Percentiles rank a stretch among this genome's conserved stretches.
Evolutionary conservation across 257 asterid species (phyloP).

Genomic region (Solanum paucissectum): DNA sequence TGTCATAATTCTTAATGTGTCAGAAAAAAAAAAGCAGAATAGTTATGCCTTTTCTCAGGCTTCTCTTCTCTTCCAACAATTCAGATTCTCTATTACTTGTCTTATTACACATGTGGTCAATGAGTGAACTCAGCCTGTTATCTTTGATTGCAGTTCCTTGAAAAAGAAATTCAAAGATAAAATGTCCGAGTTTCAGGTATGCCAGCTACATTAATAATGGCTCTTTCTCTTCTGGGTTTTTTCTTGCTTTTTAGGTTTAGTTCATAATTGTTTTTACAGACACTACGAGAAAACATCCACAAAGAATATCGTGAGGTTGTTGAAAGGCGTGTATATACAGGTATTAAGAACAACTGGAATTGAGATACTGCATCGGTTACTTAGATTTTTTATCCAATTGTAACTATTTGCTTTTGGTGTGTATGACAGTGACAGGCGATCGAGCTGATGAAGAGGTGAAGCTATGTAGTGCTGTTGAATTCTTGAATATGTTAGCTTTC

Average conservation of each 20-base stretch:
- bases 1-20: not conserved
- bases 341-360: constrained; percentile 13
- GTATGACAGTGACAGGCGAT: constrained; percentile 63
- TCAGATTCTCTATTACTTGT: not conserved
- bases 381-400: not conserved
- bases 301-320: constrained; percentile 98
- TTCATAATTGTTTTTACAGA: constrained; percentile 34
- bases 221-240: not conserved
- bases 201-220: constrained; percentile 1
- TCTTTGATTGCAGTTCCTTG: constrained; percentile 50
- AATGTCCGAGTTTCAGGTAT: constrained; percentile 93
- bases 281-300: constrained; percentile 82
- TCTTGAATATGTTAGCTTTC: not conserved
- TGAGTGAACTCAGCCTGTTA: not conserved
- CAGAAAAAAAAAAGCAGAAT: not conserved
- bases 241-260: not conserved
- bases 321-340: constrained; percentile 96
- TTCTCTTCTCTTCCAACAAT: not conserved
- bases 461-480: not conserved
- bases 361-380: not conserved
- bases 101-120: not conserved
- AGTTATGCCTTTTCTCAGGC: not conserved
- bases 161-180: constrained; percentile 92
- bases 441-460: constrained; percentile 93
- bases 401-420: not conserved